A percentile compares a stretch with the other conserved stretches of the same genome.
These are phyloP conservation scores for Tetrahymena thermophila DNA, from an alignment of 73 alveolate species.

Conservation along the genomic window DNA sequence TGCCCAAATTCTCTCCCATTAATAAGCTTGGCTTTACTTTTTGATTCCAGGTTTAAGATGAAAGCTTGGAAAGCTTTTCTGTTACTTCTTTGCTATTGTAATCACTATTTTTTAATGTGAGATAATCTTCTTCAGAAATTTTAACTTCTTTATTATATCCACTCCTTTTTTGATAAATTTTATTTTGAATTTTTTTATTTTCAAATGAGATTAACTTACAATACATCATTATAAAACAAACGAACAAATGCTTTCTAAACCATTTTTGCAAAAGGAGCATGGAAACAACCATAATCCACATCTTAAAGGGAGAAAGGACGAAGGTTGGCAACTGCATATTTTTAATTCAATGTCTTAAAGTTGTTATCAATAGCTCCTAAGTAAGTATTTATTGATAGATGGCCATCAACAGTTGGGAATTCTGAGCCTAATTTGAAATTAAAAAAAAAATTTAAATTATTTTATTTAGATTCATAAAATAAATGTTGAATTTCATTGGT, in stretches of 20 bases:
- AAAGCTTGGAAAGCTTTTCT: constrained; percentile 33
- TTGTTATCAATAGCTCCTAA: constrained; percentile 78
- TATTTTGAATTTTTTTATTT: constrained; percentile 12
- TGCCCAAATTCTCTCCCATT: constrained; percentile 84
- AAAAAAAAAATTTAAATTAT: not conserved
- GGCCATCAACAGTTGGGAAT: constrained; percentile 98
- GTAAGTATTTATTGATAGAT: constrained; percentile 72
- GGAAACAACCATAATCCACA: constrained; percentile 85
- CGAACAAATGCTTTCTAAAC: constrained; percentile 86
- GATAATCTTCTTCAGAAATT: not conserved
- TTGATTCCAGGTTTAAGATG: constrained; percentile 57
- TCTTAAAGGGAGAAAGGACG: constrained; percentile 11
- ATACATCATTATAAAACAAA: constrained; percentile 48
- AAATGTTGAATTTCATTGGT: too few relatives aligned
- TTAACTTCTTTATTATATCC: constrained; percentile 32
- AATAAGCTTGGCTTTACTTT: constrained; percentile 75
- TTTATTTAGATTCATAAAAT: too few relatives aligned
- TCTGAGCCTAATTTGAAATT: constrained; percentile 55
- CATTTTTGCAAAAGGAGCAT: constrained; percentile 89
- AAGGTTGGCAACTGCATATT: constrained; percentile 22
- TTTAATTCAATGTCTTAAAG: constrained; percentile 52
- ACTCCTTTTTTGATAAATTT: constrained; percentile 48
- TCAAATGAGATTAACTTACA: constrained; percentile 8
- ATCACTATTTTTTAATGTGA: constrained; percentile 28
- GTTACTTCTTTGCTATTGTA: constrained; percentile 8